A percentile compares a stretch with the other conserved stretches of the same genome.
Evolutionary conservation across 1,284 basidiomycete species (phyloP).

Genomic region (Boletus sp.): DNA sequence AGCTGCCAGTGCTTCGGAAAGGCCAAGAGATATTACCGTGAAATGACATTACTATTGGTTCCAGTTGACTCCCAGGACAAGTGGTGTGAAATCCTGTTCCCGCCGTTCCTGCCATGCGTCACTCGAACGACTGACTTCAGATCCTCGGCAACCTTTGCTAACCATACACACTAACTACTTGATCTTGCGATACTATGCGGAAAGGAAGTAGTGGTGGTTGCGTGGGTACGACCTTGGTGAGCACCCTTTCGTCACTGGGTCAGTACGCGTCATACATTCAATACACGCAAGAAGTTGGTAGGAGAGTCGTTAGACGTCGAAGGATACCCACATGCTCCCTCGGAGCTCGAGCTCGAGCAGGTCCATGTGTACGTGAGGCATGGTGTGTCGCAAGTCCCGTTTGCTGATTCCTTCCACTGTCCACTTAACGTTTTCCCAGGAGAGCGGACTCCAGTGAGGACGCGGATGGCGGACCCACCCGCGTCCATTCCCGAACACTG

Average conservation of each 20-base stretch:
- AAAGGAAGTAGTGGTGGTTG: background rate
- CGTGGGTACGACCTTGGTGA: conserved; percentile 13
- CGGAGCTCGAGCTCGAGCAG: conserved; percentile 57
- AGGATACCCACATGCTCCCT: conserved; percentile 55
- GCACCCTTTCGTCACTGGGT: background rate
- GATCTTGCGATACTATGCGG: conserved; percentile 8
- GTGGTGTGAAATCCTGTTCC: conserved; percentile 9
- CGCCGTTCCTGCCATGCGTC: background rate
- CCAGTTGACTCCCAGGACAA: conserved; percentile 12
- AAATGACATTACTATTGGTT: too few relatives aligned
- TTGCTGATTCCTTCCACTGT: background rate
- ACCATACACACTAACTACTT: background rate
- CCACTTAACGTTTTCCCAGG: conserved; percentile 38
- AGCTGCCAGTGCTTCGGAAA: too few relatives aligned
- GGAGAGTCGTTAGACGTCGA: conserved; percentile 54
- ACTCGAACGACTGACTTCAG: background rate
- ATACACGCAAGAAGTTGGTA: conserved; percentile 24
- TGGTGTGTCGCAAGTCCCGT: conserved; percentile 42
- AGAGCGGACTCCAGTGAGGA: conserved; percentile 68
- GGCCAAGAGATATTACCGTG: too few relatives aligned
- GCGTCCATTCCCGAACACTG: conserved; percentile 67
- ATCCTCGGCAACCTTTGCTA: background rate
- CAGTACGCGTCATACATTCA: background rate
- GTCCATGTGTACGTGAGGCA: conserved; percentile 73
- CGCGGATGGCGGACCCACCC: conserved; percentile 57